Evolutionary conservation across 2,329 filamentous ascomycete genomes (phyloP).

Genomic region (Pyrenochaeta sp.): DNA sequence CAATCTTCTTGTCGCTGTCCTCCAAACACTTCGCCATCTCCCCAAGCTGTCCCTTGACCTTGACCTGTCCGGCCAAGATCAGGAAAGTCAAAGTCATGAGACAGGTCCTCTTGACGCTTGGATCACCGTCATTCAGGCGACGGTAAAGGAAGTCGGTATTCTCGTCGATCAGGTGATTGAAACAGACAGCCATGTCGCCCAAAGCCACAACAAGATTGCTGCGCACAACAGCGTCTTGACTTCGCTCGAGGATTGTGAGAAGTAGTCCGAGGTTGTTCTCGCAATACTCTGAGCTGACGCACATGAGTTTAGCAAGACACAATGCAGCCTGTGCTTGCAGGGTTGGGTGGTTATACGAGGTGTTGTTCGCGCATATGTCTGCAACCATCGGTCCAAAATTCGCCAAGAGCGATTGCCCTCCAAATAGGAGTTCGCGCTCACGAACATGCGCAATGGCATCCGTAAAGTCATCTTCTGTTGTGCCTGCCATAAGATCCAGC

Average conservation of each 20-base stretch:
- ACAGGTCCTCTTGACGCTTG: constrained; percentile 93
- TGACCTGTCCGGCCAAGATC: constrained; percentile 96
- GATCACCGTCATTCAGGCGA: constrained; percentile 85
- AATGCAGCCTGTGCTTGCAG: constrained; percentile 92
- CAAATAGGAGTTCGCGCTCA: constrained; percentile 83
- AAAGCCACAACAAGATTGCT: constrained; percentile 97
- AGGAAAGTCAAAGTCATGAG: constrained; percentile 98
- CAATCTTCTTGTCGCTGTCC: constrained; percentile 92
- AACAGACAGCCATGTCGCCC: constrained; percentile 98
- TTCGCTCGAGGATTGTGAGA: constrained; percentile 97
- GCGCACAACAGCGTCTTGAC: constrained; percentile 87
- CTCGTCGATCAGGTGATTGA: constrained; percentile 98
- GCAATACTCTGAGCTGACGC: constrained; percentile 95
- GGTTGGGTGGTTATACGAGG: constrained; percentile 85
- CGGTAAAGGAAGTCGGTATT: constrained; percentile 98
- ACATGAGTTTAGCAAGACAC: constrained; percentile 98
- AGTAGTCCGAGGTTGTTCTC: constrained; percentile 90
- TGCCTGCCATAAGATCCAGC: constrained; percentile 94
- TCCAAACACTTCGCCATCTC: constrained; percentile 99
- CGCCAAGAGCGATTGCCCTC: constrained; percentile 81
- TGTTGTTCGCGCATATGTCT: constrained; percentile 92
- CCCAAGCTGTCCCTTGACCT: constrained; percentile 97
- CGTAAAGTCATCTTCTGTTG: constrained; percentile 91
- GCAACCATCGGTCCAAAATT: constrained; percentile 90
- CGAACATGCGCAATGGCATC: constrained; percentile 86